Evolutionary conservation across 352 stramenopile species (phyloP).

Genomic region (Thraustochytrium striatum): DNA sequence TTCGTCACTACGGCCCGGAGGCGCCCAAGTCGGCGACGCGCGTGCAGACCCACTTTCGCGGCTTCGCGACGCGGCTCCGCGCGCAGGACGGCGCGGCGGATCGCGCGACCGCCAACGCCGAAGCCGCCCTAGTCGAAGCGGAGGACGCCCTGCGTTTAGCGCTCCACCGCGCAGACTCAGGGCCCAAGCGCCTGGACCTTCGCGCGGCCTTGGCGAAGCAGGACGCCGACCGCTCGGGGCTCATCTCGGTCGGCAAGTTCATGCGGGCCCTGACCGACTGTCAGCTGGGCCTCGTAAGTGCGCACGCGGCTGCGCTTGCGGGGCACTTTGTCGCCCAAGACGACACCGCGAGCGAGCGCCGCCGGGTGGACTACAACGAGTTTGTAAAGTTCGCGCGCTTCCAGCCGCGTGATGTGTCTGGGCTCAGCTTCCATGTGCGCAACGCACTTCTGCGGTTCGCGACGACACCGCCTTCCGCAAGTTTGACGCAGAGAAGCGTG

Average conservation of each 20-base stretch:
- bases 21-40: not conserved
- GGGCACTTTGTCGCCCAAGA: not conserved
- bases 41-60: slow-evolving; percentile 15
- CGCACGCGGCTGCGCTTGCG: slow-evolving; percentile 1
- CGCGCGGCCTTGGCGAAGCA: not conserved
- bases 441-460: slow-evolving; percentile 15
- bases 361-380: slow-evolving; percentile 34
- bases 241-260: not conserved
- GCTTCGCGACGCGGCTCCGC: not conserved
- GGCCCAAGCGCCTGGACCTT: not conserved
- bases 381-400: slow-evolving; percentile 33
- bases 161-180: not conserved
- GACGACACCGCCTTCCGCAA: not conserved
- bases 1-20: not conserved
- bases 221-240: slow-evolving; percentile 1
- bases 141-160: slow-evolving; percentile 16
- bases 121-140: slow-evolving; percentile 4
- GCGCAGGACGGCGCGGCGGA: not conserved
- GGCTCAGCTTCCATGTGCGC: not conserved
- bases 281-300: not conserved
- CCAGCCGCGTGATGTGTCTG: slow-evolving; percentile 16
- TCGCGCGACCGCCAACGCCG: too few relatives aligned
- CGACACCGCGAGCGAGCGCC: not conserved
- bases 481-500: not conserved
- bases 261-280: not conserved